Percentiles rank a stretch among this genome's conserved stretches.
Evolutionary conservation across 139 green algal genomes (phyloP).

Genomic region (Edaphochlamys debaryana): DNA sequence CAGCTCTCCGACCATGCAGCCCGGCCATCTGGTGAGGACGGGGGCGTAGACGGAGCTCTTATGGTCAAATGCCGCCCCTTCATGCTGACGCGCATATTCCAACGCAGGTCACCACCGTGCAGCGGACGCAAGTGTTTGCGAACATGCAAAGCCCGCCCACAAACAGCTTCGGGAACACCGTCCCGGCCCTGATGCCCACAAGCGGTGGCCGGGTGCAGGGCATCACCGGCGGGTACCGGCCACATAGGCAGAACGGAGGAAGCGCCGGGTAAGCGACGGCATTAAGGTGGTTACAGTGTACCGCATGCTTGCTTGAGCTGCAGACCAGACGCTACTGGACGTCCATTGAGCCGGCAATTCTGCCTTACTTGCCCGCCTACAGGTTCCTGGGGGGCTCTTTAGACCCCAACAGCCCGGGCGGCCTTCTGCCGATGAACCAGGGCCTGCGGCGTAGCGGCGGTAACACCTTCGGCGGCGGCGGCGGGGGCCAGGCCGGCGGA

Average conservation of each 20-base stretch:
- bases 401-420: constrained; percentile 9
- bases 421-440: background rate
- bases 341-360: no score
- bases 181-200: background rate
- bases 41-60: background rate
- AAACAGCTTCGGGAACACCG: background rate
- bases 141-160: constrained; percentile 19
- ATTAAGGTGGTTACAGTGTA: background rate
- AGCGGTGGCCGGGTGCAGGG: constrained; percentile 15
- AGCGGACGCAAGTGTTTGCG: constrained; percentile 52
- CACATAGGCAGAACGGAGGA: background rate
- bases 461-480: background rate
- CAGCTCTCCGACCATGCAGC: constrained; percentile 12
- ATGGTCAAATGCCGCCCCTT: background rate
- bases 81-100: background rate
- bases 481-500: background rate
- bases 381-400: constrained; percentile 31
- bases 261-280: background rate
- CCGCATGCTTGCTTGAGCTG: no score
- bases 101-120: constrained; percentile 50
- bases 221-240: constrained; percentile 30
- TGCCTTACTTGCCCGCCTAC: background rate
- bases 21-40: constrained; percentile 9
- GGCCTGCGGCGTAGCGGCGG: background rate
- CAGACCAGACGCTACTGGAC: no score